Evolutionary conservation across 805 yeast genomes (phyloP), one percentile per base, ranked within the genome.

Genomic region (Metschnikowia sp.): DNA sequence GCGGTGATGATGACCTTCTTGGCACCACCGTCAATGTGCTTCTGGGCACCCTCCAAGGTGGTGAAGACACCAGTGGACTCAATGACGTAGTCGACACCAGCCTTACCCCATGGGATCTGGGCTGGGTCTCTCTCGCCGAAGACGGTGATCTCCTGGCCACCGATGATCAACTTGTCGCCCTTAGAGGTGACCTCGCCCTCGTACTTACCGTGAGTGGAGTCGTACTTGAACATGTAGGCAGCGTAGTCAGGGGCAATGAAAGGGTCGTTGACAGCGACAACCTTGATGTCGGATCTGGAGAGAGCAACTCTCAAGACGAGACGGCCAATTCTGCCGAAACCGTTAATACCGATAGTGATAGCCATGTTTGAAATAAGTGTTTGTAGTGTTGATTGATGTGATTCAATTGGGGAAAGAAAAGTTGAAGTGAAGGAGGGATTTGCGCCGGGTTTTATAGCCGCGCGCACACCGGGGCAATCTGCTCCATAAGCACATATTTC

Each of bases 61-160:
- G 90, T 89, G 86, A 89, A 89, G 64, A 89, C 91, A 81, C 96
- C 96, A 59, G 96, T 89, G 69, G 96, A 88, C 77, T 89, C 96
- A 62, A 89, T 84, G 60, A 89, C 92, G 78, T 75, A 84, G 65
- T 86, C 92, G 58, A 89, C 94, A 66, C 88, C 88, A 51, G 73
- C 66, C 64, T 78, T 75, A 60, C 89, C 91, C 96, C 96, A 89
- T 71, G 96, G 96, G 63, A 89, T 86, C 65, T 76, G 68, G 54
- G 84, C 79, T 63, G 96, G 96, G 79, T 88, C 94, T 68, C 82
- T 76, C 79, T 87, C 95, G 66, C 84, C 85, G 79, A 73, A 82
- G 61, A 85, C 83, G 62, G 74, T 67, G 68, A 88, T 81, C 64
- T 75, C 69, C 61, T 78, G 68, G 62, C 89, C 92, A 68, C 84